Conservation (phyloP, 176 grass and related monocot species). For the Guadua angustifolia region DNA sequence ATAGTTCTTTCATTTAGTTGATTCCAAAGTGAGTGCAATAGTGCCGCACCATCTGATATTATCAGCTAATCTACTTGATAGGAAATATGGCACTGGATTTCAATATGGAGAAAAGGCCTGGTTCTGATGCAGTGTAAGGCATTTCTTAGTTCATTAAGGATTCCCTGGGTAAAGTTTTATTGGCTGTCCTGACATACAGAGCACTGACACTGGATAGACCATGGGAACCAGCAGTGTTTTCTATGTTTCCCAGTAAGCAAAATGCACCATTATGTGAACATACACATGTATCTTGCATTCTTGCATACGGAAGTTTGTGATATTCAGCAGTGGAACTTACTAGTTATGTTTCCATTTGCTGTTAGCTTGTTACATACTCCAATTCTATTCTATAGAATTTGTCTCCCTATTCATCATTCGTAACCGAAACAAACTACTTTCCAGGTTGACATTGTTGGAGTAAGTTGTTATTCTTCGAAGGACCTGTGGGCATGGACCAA, state of each 20-base stretch:
- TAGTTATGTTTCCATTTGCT: conserved; percentile 1
- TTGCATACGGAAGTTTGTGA: conserved; percentile 15
- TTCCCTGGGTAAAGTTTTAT: conserved; percentile 8
- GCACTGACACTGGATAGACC: background rate
- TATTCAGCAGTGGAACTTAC: conserved; percentile 15
- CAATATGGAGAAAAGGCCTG: background rate
- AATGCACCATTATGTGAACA: background rate
- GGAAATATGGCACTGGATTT: background rate
- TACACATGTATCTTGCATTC: conserved; percentile 11
- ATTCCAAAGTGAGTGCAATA: conserved; percentile 29
- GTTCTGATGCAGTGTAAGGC: background rate
- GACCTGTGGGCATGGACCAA: conserved; percentile 93
- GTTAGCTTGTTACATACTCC: background rate
- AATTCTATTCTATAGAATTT: conserved; percentile 8
- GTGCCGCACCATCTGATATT: conserved; percentile 3
- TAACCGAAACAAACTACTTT: conserved; percentile 35
- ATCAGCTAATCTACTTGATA: background rate
- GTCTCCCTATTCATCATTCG: background rate
- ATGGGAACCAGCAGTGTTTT: background rate
- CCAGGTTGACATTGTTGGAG: conserved; percentile 93
- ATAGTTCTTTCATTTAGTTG: conserved; percentile 26
- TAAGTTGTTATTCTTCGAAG: conserved; percentile 94
- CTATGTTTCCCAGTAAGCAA: background rate
- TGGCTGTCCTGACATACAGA: conserved; percentile 19
- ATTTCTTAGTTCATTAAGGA: conserved; percentile 32